Percentiles rank a stretch among this genome's conserved stretches.
These are phyloP conservation scores for Mortierella sp. DNA, from an alignment of 371 early-diverging fungal species.

Conservation along the genomic window DNA sequence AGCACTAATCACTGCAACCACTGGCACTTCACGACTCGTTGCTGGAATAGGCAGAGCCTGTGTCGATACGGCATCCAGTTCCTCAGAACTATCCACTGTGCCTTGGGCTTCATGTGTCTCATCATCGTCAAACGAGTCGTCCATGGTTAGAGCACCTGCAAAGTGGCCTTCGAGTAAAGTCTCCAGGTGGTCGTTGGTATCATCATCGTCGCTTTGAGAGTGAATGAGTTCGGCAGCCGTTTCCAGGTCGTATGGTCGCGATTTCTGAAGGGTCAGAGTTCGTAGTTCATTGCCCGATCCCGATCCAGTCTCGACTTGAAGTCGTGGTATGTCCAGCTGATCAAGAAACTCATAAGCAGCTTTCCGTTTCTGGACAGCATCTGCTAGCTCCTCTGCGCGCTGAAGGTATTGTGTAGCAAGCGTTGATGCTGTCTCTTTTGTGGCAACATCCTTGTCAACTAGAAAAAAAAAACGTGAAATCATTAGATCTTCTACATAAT, in stretches of 20 bases:
- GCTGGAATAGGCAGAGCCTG: slow-evolving; percentile 26
- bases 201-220: background rate
- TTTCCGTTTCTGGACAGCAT: slow-evolving; percentile 8
- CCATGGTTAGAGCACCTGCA: background rate
- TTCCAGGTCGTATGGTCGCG: slow-evolving; percentile 31
- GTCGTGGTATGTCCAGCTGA: slow-evolving; percentile 34
- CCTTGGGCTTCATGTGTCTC: slow-evolving; percentile 1
- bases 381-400: slow-evolving; percentile 58
- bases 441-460: slow-evolving; percentile 66
- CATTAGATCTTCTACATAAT: background rate
- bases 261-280: slow-evolving; percentile 42
- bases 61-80: background rate
- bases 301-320: slow-evolving; percentile 13
- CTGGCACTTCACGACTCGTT: slow-evolving; percentile 3
- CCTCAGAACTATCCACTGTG: background rate
- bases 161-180: slow-evolving; percentile 2
- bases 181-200: background rate
- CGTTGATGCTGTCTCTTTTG: slow-evolving; percentile 63
- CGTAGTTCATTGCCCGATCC: slow-evolving; percentile 36
- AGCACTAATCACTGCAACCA: slow-evolving; percentile 16
- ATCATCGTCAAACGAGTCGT: background rate
- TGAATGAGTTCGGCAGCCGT: slow-evolving; percentile 7
- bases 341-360: slow-evolving; percentile 20
- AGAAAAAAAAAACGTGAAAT: background rate
- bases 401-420: slow-evolving; percentile 60